Conservation (phyloP, 768 basidiomycete species). For the Obba rivulosa region DNA sequence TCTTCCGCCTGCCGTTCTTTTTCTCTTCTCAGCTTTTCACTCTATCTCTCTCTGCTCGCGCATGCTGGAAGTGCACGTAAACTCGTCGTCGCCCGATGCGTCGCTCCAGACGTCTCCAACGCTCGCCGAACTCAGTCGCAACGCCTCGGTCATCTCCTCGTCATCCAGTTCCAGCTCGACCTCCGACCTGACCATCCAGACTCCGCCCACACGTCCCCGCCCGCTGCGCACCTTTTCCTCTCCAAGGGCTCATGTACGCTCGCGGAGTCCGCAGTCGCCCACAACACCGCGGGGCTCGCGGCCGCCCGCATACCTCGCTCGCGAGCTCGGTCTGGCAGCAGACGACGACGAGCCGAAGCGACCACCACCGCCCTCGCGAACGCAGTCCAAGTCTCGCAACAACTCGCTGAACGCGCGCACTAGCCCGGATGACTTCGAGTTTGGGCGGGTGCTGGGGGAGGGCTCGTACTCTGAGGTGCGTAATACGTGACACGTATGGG, state of each 20-base stretch:
- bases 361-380: slow-evolving; percentile 20
- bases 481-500: slow-evolving; percentile 8
- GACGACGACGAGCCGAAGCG: slow-evolving; percentile 18
- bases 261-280: slow-evolving; percentile 44
- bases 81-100: slow-evolving; percentile 28
- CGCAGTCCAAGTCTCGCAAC: slow-evolving; percentile 35
- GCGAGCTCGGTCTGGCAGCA: slow-evolving; percentile 43
- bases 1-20: background rate
- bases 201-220: slow-evolving; percentile 38
- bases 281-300: slow-evolving; percentile 28
- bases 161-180: slow-evolving; percentile 53
- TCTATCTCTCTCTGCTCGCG: slow-evolving; percentile 9
- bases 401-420: slow-evolving; percentile 40
- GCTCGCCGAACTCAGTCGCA: slow-evolving; percentile 66
- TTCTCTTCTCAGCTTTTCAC: slow-evolving; percentile 8
- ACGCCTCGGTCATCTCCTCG: slow-evolving; percentile 70
- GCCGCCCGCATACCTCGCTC: slow-evolving; percentile 55
- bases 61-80: slow-evolving; percentile 35
- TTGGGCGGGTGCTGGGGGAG: slow-evolving; percentile 70
- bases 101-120: slow-evolving; percentile 27
- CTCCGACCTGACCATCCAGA: slow-evolving; percentile 33
- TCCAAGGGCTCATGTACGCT: slow-evolving; percentile 37
- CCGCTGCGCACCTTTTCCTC: slow-evolving; percentile 61
- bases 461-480: slow-evolving; percentile 80
- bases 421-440: slow-evolving; percentile 62